phyloP scores from a whole-genome alignment of 2,329 filamentous ascomycete genomes.

The Rhynchosporium graminicola region DNA sequence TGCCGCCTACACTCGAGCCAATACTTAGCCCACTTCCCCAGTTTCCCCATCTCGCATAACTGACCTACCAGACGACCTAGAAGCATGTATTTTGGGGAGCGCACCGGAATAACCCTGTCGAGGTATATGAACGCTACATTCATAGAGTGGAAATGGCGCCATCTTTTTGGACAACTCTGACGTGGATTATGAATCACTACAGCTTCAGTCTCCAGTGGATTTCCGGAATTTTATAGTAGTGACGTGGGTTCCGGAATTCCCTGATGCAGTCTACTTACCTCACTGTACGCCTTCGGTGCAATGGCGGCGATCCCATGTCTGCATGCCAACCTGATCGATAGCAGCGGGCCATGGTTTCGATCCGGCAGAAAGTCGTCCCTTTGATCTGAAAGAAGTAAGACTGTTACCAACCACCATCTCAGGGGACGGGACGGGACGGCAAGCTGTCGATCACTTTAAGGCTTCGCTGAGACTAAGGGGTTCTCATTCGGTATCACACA shows the following conservation, averaged over 20 bases:
- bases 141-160: too few relatives aligned
- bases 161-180: too few relatives aligned
- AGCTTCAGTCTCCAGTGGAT: too few relatives aligned
- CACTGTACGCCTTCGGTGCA: background rate
- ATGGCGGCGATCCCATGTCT: background rate
- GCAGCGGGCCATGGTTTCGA: background rate
- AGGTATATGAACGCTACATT: background rate
- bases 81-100: background rate
- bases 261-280: too few relatives aligned
- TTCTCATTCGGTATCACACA: slow-evolving; percentile 5
- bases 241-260: too few relatives aligned
- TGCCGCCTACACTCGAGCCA: background rate
- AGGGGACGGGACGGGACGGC: slow-evolving; percentile 1
- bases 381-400: slow-evolving; percentile 6
- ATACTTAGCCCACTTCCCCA: background rate
- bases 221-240: too few relatives aligned
- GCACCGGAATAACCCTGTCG: background rate
- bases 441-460: slow-evolving; percentile 8
- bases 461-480: slow-evolving; percentile 1
- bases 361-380: background rate
- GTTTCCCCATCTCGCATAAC: background rate
- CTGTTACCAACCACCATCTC: background rate
- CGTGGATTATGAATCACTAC: too few relatives aligned
- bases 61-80: background rate
- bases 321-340: background rate